These are phyloP conservation scores for Dothideomycetes sp. DNA, from an alignment of 2,329 filamentous ascomycete species.

Conservation along the genomic window DNA sequence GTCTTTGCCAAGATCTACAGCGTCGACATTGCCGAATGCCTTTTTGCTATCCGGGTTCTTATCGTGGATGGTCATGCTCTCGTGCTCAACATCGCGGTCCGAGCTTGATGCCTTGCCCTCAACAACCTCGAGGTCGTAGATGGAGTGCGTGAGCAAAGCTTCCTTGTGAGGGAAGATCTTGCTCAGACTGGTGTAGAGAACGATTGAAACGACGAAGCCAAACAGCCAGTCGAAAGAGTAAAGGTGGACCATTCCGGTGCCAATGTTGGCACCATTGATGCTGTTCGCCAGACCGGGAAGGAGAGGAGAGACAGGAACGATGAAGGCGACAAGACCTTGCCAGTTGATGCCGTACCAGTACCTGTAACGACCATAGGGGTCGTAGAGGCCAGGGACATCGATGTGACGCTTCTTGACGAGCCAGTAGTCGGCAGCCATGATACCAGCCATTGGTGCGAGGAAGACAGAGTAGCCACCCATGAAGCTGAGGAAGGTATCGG, in stretches of 20 bases:
- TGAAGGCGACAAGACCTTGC: slow-evolving; percentile 46
- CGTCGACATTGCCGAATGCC: slow-evolving; percentile 2
- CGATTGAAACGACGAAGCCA: slow-evolving; percentile 44
- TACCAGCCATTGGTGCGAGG: slow-evolving; percentile 50
- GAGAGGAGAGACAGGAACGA: slow-evolving; percentile 46
- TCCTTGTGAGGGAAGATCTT: slow-evolving; percentile 2
- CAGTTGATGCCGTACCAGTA: slow-evolving; percentile 47
- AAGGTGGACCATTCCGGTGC: slow-evolving; percentile 10
- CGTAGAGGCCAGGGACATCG: slow-evolving; percentile 36
- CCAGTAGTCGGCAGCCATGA: slow-evolving; percentile 52
- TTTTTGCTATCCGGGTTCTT: slow-evolving; percentile 2
- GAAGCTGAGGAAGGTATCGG: slow-evolving; percentile 43
- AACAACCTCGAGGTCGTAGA: slow-evolving; percentile 4
- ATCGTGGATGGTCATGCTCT: background rate
- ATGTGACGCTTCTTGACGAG: slow-evolving; percentile 39
- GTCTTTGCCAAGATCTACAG: slow-evolving; percentile 3
- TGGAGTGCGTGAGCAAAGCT: background rate
- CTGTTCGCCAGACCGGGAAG: slow-evolving; percentile 35
- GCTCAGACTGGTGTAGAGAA: slow-evolving; percentile 41
- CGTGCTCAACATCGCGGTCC: slow-evolving; percentile 1
- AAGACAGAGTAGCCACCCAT: slow-evolving; percentile 56
- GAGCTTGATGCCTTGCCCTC: slow-evolving; percentile 1
- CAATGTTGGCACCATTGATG: slow-evolving; percentile 10
- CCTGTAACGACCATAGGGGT: slow-evolving; percentile 36
- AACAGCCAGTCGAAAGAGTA: slow-evolving; percentile 52